Evolutionary conservation across 164 flowering plant species (phyloP).

Genomic region (Sextonia rubra): DNA sequence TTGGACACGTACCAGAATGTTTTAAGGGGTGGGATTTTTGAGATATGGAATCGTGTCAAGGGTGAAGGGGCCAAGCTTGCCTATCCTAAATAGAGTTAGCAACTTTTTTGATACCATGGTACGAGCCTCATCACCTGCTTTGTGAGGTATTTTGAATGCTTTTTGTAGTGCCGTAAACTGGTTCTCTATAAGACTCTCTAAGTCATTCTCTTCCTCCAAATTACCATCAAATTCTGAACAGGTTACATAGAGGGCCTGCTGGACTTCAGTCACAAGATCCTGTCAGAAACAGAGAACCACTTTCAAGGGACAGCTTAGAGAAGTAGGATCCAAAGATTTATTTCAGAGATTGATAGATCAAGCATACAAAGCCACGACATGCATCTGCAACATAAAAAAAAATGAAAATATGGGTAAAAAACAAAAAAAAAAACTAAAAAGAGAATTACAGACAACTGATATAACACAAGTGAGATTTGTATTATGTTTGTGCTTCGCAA

Average conservation of each 20-base stretch:
- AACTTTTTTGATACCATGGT: conserved; percentile 77
- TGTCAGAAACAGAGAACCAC: conserved; percentile 17
- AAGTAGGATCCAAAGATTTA: background rate
- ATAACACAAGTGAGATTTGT: too few species aligned
- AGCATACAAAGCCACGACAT: background rate
- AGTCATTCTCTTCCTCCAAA: conserved; percentile 64
- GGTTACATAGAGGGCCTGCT: conserved; percentile 49
- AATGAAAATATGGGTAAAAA: background rate
- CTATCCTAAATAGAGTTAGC: conserved; percentile 73
- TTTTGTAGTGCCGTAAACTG: conserved; percentile 75
- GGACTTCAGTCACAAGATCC: conserved; percentile 71
- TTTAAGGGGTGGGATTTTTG: background rate
- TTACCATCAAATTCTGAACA: conserved; percentile 64
- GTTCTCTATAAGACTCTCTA: conserved; percentile 64
- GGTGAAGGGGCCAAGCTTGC: conserved; percentile 83
- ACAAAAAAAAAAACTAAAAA: background rate
- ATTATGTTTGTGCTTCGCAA: too few species aligned
- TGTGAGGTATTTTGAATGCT: conserved; percentile 71
- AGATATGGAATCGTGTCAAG: conserved; percentile 71
- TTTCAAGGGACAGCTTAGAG: background rate
- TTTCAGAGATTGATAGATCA: background rate
- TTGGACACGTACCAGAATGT: background rate
- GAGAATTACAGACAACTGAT: background rate
- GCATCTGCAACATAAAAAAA: background rate
- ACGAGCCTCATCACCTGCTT: conserved; percentile 66